Conservation (phyloP, 257 asterid genomes). For the Rubia yunnanensis region DNA sequence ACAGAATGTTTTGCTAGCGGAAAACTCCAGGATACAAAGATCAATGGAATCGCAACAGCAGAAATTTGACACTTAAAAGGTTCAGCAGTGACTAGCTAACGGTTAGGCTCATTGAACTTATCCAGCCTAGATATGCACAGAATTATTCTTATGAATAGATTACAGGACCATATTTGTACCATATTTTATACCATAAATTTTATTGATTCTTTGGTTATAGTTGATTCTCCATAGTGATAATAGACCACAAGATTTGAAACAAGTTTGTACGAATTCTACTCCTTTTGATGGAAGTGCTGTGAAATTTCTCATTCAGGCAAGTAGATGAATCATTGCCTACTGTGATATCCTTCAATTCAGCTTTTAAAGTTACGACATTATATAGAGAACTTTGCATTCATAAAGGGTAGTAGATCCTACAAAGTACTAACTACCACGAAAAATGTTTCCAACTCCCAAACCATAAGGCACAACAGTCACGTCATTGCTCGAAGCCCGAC, state of each 20-base stretch:
- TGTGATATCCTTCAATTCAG: too few species aligned
- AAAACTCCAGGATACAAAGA: conserved; percentile 55
- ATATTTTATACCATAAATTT: background rate
- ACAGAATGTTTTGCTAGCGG: conserved; percentile 41
- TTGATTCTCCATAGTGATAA: background rate
- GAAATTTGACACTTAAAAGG: conserved; percentile 49
- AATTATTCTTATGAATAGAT: background rate
- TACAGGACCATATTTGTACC: background rate
- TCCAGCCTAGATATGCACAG: background rate
- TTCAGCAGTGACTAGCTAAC: conserved; percentile 17
- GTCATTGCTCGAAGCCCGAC: too few species aligned
- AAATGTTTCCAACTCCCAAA: background rate
- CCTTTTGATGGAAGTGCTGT: too few species aligned
- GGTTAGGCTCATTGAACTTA: background rate
- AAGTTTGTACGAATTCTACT: too few species aligned
- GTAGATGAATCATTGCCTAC: too few species aligned
- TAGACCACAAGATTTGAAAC: background rate
- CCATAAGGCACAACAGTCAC: background rate
- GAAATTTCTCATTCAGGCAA: too few species aligned
- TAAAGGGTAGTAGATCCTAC: too few species aligned
- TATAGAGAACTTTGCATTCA: too few species aligned
- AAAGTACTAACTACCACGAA: too few species aligned
- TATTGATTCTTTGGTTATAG: background rate
- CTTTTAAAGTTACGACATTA: too few species aligned
- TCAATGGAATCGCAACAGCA: conserved; percentile 53